phyloP scores from a whole-genome alignment of 2,329 filamentous ascomycete genomes.

The Aspergillus jensenii region DNA sequence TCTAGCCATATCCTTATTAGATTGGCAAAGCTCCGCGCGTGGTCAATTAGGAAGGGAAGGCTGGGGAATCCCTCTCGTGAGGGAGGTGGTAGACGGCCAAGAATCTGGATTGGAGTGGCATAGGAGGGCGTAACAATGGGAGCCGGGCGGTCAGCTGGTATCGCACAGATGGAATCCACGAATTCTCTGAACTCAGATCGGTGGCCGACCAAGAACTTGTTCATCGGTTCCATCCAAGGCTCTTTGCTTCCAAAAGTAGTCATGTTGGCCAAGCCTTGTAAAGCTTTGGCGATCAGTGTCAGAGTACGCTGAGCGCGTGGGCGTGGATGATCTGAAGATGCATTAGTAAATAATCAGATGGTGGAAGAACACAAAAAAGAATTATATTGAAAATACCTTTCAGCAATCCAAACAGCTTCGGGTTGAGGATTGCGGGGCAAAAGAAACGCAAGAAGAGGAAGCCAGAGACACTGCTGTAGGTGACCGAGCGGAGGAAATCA shows the following conservation, averaged over 20 bases:
- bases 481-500: slow-evolving; percentile 83
- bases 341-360: slow-evolving; percentile 13
- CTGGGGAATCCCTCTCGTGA: slow-evolving; percentile 91
- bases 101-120: slow-evolving; percentile 87
- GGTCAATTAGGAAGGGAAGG: slow-evolving; percentile 88
- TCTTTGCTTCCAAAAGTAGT: slow-evolving; percentile 92
- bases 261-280: slow-evolving; percentile 88
- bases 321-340: slow-evolving; percentile 69
- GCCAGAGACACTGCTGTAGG: slow-evolving; percentile 91
- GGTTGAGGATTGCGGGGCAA: slow-evolving; percentile 92
- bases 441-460: slow-evolving; percentile 95
- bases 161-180: slow-evolving; percentile 81
- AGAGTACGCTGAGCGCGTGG: slow-evolving; percentile 81
- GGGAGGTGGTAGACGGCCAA: slow-evolving; percentile 74
- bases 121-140: slow-evolving; percentile 76
- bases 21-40: slow-evolving; percentile 78
- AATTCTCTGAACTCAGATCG: slow-evolving; percentile 81
- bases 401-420: slow-evolving; percentile 85
- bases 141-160: slow-evolving; percentile 68
- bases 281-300: slow-evolving; percentile 86
- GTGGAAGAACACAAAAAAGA: neutral
- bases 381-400: slow-evolving; percentile 51
- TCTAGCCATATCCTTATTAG: slow-evolving; percentile 64
- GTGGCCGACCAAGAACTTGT: slow-evolving; percentile 74
- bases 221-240: slow-evolving; percentile 99